phyloP scores from a whole-genome alignment of 2,329 filamentous ascomycete genomes.

The Cercospora sp. region DNA sequence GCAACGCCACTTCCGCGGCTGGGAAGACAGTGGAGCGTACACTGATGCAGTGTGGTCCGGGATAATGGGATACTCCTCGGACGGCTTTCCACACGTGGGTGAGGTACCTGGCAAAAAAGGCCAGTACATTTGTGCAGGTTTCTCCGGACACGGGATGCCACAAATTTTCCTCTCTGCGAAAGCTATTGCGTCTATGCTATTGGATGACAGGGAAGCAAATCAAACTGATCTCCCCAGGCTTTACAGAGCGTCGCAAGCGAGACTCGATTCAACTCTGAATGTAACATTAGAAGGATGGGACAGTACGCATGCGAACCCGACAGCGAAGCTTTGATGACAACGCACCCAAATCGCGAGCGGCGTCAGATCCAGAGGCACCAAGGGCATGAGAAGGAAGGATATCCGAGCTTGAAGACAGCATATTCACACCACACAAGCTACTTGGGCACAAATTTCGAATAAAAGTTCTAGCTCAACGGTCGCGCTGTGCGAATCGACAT shows the following conservation, averaged over 20 bases:
- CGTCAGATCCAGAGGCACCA: neutral
- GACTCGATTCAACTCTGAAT: conserved; percentile 23
- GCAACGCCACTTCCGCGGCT: conserved; percentile 52
- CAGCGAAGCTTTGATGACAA: conserved; percentile 30
- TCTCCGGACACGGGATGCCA: conserved; percentile 30
- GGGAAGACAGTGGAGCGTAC: conserved; percentile 44
- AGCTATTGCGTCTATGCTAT: conserved; percentile 25
- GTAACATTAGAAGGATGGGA: conserved; percentile 24
- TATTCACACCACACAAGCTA: neutral
- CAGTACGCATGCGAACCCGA: conserved; percentile 12
- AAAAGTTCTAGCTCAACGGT: neutral
- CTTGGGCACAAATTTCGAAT: neutral
- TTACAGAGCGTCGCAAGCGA: conserved; percentile 22
- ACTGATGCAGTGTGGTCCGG: conserved; percentile 48
- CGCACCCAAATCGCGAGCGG: conserved; percentile 34
- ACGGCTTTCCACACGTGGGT: conserved; percentile 31
- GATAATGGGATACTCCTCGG: conserved; percentile 37
- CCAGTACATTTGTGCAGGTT: conserved; percentile 32
- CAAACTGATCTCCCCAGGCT: conserved; percentile 26
- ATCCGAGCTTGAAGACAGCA: neutral
- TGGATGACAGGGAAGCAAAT: conserved; percentile 16
- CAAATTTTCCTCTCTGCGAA: conserved; percentile 30
- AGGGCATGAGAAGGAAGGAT: neutral
- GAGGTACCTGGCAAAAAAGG: conserved; percentile 26
- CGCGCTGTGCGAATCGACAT: neutral